A percentile compares a stretch with the other conserved stretches of the same genome.
These are phyloP conservation scores for Psilocybe cubensis DNA, from an alignment of 768 basidiomycete genomes.

Conservation along the genomic window DNA sequence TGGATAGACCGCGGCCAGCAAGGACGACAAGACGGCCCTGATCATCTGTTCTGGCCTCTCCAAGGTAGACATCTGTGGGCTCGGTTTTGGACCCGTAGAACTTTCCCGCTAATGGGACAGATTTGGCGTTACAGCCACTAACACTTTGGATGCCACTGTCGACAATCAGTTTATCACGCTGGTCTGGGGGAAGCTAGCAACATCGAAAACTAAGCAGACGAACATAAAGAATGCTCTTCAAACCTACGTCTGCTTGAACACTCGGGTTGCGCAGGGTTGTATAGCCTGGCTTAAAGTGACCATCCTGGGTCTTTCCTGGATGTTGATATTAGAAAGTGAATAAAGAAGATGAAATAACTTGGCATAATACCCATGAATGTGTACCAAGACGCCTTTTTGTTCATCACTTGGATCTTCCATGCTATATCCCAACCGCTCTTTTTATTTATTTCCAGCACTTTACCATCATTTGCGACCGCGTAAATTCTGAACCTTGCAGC, in stretches of 20 bases:
- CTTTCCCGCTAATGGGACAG: constrained; percentile 13
- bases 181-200: constrained; percentile 15
- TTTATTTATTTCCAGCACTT: constrained; percentile 30
- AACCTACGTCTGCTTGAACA: constrained; percentile 25
- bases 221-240: background rate
- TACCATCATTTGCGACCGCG: constrained; percentile 23
- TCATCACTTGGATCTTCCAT: constrained; percentile 37
- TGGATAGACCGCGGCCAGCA: constrained; percentile 29
- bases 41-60: constrained; percentile 24
- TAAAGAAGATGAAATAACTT: background rate
- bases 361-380: constrained; percentile 18
- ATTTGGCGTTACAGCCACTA: constrained; percentile 1
- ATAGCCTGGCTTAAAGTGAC: constrained; percentile 16
- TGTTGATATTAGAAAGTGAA: background rate
- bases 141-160: constrained; percentile 16
- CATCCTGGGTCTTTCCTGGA: constrained; percentile 10
- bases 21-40: constrained; percentile 33
- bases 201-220: background rate
- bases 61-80: constrained; percentile 18
- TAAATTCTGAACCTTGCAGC: constrained; percentile 37
- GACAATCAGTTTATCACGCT: constrained; percentile 23
- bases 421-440: constrained; percentile 19
- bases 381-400: constrained; percentile 31
- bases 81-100: constrained; percentile 2
- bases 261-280: constrained; percentile 26